Conservation (phyloP, 2,329 filamentous ascomycete genomes). For the Fusarium proliferatum region DNA sequence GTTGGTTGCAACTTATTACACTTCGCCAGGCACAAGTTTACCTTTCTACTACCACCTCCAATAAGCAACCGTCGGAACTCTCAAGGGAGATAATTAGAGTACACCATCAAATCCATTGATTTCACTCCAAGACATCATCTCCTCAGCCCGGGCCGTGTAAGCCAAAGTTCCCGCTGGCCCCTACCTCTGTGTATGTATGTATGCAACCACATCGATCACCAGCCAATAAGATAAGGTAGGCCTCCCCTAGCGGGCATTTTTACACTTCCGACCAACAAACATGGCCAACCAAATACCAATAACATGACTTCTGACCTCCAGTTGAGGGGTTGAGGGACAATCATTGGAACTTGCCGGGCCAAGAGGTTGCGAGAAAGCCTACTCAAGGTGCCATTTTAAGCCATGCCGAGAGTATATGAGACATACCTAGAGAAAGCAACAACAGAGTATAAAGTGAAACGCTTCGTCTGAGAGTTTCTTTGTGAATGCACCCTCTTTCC, state of each 20-base stretch:
- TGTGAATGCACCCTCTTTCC: neutral
- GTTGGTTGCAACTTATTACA: constrained; percentile 25
- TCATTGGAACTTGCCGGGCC: constrained; percentile 20
- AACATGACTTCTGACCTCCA: constrained; percentile 2
- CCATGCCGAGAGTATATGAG: constrained; percentile 7
- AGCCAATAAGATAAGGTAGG: constrained; percentile 27
- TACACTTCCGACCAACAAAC: constrained; percentile 36
- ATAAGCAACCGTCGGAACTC: constrained; percentile 13
- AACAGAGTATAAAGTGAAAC: constrained; percentile 19
- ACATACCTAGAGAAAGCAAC: neutral
- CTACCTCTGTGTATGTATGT: neutral
- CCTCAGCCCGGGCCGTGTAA: constrained; percentile 1
- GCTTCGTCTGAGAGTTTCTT: neutral
- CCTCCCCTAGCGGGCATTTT: constrained; percentile 31
- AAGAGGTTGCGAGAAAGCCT: constrained; percentile 7
- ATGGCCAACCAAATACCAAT: constrained; percentile 25
- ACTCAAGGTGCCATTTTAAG: constrained; percentile 5
- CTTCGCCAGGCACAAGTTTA: constrained; percentile 21
- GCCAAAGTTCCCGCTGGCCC: constrained; percentile 7
- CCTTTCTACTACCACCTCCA: neutral
- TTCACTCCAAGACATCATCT: constrained; percentile 11
- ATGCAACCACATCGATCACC: constrained; percentile 19
- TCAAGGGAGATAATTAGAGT: constrained; percentile 8
- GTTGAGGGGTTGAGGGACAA: constrained; percentile 14
- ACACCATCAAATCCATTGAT: constrained; percentile 11